Evolutionary conservation across 2,329 filamentous ascomycete genomes (phyloP), one percentile per base, ranked within the genome.

Genomic region (Furcasterigmium furcatum): DNA sequence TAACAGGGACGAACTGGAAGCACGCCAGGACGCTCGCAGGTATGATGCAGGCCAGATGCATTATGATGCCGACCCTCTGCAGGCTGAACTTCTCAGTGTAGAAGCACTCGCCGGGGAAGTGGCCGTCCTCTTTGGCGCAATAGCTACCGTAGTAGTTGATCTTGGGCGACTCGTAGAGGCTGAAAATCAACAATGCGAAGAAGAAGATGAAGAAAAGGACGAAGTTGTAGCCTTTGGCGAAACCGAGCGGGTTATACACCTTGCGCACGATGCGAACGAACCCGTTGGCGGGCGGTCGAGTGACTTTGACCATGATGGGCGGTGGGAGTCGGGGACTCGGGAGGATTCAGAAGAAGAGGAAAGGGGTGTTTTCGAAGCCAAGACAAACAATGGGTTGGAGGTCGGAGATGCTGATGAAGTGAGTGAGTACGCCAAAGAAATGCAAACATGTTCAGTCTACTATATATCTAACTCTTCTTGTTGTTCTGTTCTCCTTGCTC

Each of bases 191-290:
- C 6, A 79, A 56, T 1, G 64, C 63, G 4, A 73, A 73, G 32
- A 57, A 62, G 42, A 77, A 71, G 41, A 79, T 60, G 49, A 73
- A 60, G 58, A 72, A 84, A 3, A 84, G 64, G 30, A 65, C 51
- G 52, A 83, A 80, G 58, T 80, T 83, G 66, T 81, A 82, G 29
- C 66, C 68, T 54, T 76, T 77, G 3, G 63, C 58, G 63, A 84
- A 84, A 41, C 80, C 80, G 21, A 82, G 47, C 3, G 68, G 62
- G 36, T 65, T 61, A 55, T 74, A 76, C 16, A 76, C 39, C 39
- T 52, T 55, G 35, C 57, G 51, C 43, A 46, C 46, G 14, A 47
- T 21, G 19, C 46, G 45, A 16, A 57, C 47, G 32, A 59, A 54
- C 20, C 46, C 45, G 36, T 50, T 56, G 32, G 46, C 45, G 2